Percentiles rank a stretch among this genome's conserved stretches.
These are phyloP conservation scores for Evansstolkia leycettana DNA, from an alignment of 495 filamentous ascomycete species.

Conservation along the genomic window DNA sequence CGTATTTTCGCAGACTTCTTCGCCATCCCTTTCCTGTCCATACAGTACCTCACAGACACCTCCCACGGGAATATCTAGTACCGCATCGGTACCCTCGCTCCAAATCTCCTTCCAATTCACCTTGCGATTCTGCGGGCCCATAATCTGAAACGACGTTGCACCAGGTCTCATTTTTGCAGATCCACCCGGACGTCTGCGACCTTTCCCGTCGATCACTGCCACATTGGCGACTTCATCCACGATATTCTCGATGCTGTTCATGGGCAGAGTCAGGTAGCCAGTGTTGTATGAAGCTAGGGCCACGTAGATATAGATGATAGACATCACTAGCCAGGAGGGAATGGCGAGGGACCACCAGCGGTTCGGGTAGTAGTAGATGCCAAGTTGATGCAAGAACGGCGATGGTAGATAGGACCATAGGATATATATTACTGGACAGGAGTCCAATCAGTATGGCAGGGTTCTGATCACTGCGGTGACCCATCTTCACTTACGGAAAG, in stretches of 20 bases:
- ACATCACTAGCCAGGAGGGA: conserved; percentile 80
- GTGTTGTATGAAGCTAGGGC: conserved; percentile 88
- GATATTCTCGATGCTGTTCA: conserved; percentile 75
- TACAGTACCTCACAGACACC: conserved; percentile 87
- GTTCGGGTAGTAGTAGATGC: conserved; percentile 93
- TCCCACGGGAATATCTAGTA: conserved; percentile 92
- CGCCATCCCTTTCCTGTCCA: conserved; percentile 31
- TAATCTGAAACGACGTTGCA: conserved; percentile 34
- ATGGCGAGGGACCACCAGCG: conserved; percentile 95
- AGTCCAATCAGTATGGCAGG: conserved; percentile 2
- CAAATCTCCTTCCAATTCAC: conserved; percentile 66
- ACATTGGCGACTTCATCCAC: conserved; percentile 84
- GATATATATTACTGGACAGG: conserved; percentile 58
- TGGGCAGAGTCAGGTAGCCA: conserved; percentile 68
- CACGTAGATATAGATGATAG: conserved; percentile 83
- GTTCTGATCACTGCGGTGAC: neutral
- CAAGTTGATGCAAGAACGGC: conserved; percentile 81
- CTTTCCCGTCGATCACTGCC: conserved; percentile 66
- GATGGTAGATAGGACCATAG: conserved; percentile 91
- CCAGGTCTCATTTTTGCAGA: conserved; percentile 33
- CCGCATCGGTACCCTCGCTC: conserved; percentile 90
- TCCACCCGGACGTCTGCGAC: conserved; percentile 39
- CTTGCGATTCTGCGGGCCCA: conserved; percentile 36
- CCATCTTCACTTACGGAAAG: conserved; percentile 46
- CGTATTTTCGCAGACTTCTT: conserved; percentile 10